Base-by-base conservation (phyloP, 108 stramenopile genomes). In the Nitzschia sp. region DNA sequence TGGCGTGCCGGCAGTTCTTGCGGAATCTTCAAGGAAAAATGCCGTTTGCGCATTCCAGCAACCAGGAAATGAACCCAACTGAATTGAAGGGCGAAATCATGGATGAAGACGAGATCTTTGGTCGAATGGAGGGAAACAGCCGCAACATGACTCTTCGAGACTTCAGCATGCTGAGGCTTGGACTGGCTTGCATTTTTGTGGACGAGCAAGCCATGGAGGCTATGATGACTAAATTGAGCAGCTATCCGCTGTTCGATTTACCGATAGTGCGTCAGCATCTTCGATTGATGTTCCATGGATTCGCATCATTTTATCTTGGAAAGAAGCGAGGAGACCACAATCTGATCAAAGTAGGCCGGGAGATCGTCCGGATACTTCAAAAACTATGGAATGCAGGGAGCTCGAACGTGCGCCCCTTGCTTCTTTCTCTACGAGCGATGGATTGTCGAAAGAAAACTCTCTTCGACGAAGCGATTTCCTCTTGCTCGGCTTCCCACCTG, bases 121-220 rank as follows among this genome's bases (percentile, higher is more conserved):
- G 24, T 3, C 23, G 51, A 13, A 47, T 78, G n/a, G 42, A 72
- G 51, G 71, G 71, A 32, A 45, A 60, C 31, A 42, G 26, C n/a
- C 17, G 54, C 34, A 42, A 54, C 25, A 78, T 78, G 73, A 64
- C 66, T 1, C 60, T 69, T 38, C 72, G 78, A 11, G 78, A 79
- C 33, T 45, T 72, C 26, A 56, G 68, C 23, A 59, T 59, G 1
- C 68, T 48, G 55, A 34, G 68, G 32, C 35, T 79, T 26, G 25
- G 38, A 46, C 51, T 74, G 45, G 72, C 78, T 35, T 60, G 60
- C 32, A 54, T 74, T 15, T 74, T 74, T 56, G 46, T 32, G 4
- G 73, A 79, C 48, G 8, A 25, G 46, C 46, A 36, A 11, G 28
- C 46, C 21, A 79, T 79, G 78, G 57, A 23, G 0, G 31, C 23